phyloP scores from a whole-genome alignment of 2,329 filamentous ascomycete species.

The Epicoccum sorghinum region DNA sequence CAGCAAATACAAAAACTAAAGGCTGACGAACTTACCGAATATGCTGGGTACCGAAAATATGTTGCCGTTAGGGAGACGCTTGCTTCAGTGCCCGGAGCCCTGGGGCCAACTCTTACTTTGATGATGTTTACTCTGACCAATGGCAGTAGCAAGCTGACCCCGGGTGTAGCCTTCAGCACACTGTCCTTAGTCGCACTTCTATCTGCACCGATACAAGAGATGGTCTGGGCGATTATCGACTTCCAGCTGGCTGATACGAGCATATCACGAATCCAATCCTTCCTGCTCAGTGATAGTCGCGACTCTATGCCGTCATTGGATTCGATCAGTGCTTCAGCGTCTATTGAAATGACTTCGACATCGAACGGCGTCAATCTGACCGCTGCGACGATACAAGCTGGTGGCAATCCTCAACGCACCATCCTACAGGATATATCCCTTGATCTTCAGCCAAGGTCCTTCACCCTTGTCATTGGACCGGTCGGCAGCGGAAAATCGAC shows the following conservation, averaged over 20 bases:
- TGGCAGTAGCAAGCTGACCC: neutral
- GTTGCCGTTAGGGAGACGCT: neutral
- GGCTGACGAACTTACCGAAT: neutral
- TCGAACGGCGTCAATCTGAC: neutral
- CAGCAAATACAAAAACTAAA: neutral
- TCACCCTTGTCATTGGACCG: neutral
- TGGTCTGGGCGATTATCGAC: neutral
- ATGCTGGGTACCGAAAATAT: neutral
- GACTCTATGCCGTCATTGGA: too few relatives aligned
- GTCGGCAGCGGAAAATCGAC: neutral
- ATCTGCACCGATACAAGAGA: neutral
- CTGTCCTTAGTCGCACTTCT: neutral
- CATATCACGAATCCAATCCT: neutral
- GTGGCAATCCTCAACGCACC: neutral
- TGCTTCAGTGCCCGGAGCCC: neutral
- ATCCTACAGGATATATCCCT: neutral
- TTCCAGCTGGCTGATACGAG: neutral
- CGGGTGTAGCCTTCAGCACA: neutral
- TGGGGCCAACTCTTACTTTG: neutral
- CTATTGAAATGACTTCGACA: neutral
- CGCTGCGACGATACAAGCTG: neutral
- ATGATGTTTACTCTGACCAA: neutral
- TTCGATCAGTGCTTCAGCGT: too few relatives aligned
- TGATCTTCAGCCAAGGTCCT: neutral
- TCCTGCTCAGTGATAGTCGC: neutral